Evolutionary conservation across 2,329 filamentous ascomycete species (phyloP), one percentile per base, ranked within the genome.

Genomic region (Verticillium isaacii): DNA sequence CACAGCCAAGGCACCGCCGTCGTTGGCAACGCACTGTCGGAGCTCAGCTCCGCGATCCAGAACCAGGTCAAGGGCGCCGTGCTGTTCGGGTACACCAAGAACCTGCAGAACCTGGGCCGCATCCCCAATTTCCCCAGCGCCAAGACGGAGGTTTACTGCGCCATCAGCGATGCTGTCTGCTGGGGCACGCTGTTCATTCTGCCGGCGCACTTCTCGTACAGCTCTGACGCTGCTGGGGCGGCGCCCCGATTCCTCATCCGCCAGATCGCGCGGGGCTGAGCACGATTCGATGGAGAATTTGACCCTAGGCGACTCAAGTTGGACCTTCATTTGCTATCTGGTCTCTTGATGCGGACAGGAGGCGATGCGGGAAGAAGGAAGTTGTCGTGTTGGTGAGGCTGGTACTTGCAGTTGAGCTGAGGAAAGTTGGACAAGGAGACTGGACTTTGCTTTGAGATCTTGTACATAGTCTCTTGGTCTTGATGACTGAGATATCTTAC

Each of bases 1-100:
- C 29, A 75, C 62, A 71, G 73, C 56, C 72, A 81, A 67, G 80
- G 79, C 34, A 74, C 76, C 3, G 79, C 79, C 2, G 74, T 82
- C 59, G 73, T 78, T n/a, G 73, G 75, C 25, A 72, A 73, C 41
- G 68, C 77, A 8, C 67, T 82, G 56, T 68, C 72, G 12, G 69
- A 73, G n/a, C 67, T 79, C 25, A 62, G 66, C 56, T 32, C 63
- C 23, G 15, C 54, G 5, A 65, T 76, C 58, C 67, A 70, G 32
- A 64, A 73, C 34, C 71, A 77, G 69, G 69, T 79, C 62, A 74
- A 71, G 55, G 75, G 72, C 25, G 68, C 70, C 1, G 73, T 74
- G 12, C 70, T 77, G 32, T 78, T 76, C 52, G 77, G 77, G 0
- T 78, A 79, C 63, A 78, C 77, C 60, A 74, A 78, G 71, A 79